Base-by-base conservation (phyloP, 768 basidiomycete species). In the Termitomyces sp. region DNA sequence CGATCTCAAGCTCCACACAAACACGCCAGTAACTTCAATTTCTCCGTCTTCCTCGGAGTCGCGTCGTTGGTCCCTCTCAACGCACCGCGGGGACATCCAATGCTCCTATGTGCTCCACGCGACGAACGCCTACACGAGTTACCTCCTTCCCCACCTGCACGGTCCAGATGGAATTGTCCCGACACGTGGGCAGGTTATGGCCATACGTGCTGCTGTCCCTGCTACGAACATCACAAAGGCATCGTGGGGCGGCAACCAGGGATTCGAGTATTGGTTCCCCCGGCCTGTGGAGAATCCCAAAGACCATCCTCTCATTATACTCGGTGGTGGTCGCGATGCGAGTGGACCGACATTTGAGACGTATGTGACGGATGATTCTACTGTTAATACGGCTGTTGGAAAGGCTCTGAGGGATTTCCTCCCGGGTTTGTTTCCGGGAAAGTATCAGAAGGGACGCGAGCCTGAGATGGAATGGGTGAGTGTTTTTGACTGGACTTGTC, bases 381-480 rank as follows among this genome's bases (percentile, higher is more conserved):
- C 57, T 0, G 62, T 88, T n/a, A 81, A 86, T 61, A 64, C 71
- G 1, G 57, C 58, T 0, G 81, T 87, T 3, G 79, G 86, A 1
- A 63, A 68, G 37, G 71, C 72, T 2, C 70, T 93, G 60, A 74
- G 84, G 16, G 69, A 65, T 5, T 91, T 89, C 66, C 69, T 93
- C 7, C 86, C 87, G 0, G 66, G 64, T 0, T 67, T 85, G 8
- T 89, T 88, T 62, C 79, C 84, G 0, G 79, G 74, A 7, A 75
- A 78, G 63, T 87, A 82, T 58, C 77, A 80, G 56, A 63, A 61
- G n/a, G 76, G 71, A 3, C 65, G 57, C 18, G 77, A 83, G 51
- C 84, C 85, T 10, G 89, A 90, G 68, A 83, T 85, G 80, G 89
- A 93, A 78, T 95, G 93, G 91, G 91, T 89, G 49, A 37, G 81